Evolutionary conservation across 176 grass and related monocot genomes (phyloP).

Genomic region (Otatea glauca): DNA sequence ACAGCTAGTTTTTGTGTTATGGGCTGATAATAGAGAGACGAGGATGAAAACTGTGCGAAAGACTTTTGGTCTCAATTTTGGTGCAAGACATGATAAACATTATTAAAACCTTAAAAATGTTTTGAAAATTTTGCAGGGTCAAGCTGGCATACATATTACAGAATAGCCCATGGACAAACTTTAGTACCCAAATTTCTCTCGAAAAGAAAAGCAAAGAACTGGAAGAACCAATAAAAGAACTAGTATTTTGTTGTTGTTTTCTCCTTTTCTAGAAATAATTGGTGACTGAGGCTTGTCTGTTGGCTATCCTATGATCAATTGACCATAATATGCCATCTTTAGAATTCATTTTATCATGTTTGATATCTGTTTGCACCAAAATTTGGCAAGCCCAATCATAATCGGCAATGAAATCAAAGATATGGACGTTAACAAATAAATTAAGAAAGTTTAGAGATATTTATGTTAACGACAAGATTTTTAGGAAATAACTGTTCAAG

Average conservation of each 20-base stretch:
- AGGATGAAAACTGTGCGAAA: background rate
- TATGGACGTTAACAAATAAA: too few relatives aligned
- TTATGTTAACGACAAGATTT: too few relatives aligned
- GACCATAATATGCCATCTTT: slow-evolving; percentile 9
- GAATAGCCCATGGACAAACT: background rate
- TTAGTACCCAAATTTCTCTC: background rate
- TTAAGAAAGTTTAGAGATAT: too few relatives aligned
- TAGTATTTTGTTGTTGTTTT: background rate
- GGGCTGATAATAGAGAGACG: background rate
- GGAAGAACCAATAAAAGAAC: slow-evolving; percentile 1
- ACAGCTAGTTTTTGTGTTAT: too few relatives aligned
- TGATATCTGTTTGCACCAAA: too few relatives aligned
- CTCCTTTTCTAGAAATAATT: slow-evolving; percentile 2
- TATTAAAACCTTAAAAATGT: slow-evolving; percentile 16
- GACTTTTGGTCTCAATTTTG: background rate
- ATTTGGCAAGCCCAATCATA: too few relatives aligned
- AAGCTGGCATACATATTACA: background rate
- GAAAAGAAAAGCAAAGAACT: background rate
- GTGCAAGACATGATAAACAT: background rate
- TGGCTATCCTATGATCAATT: background rate
- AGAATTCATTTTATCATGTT: slow-evolving; percentile 2
- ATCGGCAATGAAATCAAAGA: too few relatives aligned
- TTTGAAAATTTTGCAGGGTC: background rate
- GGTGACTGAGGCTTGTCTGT: background rate
- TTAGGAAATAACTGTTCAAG: too few relatives aligned